Evolutionary conservation across 2,329 filamentous ascomycete species (phyloP), one percentile per base, ranked within the genome.

Genomic region (Xenosphaeropsis pyriputrescens): DNA sequence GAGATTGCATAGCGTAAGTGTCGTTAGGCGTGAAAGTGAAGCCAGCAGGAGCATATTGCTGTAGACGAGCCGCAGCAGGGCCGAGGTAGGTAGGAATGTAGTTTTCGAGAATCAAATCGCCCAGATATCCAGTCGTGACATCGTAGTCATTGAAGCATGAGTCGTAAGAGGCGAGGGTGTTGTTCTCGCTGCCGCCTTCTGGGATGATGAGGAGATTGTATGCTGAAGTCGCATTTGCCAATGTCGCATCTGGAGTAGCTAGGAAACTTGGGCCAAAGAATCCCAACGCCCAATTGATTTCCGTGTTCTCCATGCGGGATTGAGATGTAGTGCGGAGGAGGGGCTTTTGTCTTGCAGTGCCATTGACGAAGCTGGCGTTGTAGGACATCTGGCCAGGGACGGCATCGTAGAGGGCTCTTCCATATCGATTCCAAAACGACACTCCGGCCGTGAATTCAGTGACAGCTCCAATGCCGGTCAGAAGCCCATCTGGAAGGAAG

Each of bases 241-340:
- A 45, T 4, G 47, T 55, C 3, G 59, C 56, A 34, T 62, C 51
- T 3, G 59, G 56, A 5, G 49, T 49, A 2, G 49, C 41, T 33
- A 57, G 50, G 47, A 60, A 66, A 17, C 58, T 64, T 7, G 62
- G 61, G 31, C 69, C 60, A 49, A 70, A 70, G 54, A 69, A 70
- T 11, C 66, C 65, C 3, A 70, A 53, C 1, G 63, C 59, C 66
- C 66, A 70, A 43, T 57, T 64, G 47, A 68, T 65, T 45, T 66
- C 55, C n/a, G 63, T 69, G 50, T 73, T 70, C 41, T 65, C 48
- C 32, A 74, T 74, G 18, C 70, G 60, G 9, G 58, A 62, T 50
- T 73, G 69, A 31, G 59, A 58, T 0, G 70, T 74, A 0, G 69
- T 72, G 18, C 70, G 58, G 34, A 73, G 56, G 0, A 70, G 60